Evolutionary conservation across 345 rosid species (phyloP), one percentile per base, ranked within the genome.

Genomic region (Microthlaspi erraticum): DNA sequence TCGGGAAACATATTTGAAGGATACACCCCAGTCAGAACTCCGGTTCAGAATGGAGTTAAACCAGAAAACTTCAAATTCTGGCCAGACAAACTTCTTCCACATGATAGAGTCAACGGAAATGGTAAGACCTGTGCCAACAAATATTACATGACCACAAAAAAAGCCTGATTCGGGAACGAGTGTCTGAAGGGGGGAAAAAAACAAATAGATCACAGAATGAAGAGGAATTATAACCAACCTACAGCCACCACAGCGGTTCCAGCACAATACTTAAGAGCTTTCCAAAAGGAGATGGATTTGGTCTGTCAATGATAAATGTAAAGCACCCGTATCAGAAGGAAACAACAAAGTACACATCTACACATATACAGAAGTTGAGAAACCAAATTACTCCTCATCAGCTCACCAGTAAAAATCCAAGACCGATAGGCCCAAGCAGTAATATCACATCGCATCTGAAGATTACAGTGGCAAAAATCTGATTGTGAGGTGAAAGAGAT

Each of bases 1-100:
- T 3, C 7, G 41, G 23, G 49, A 70, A 46, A 29, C 50, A 51
- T 33, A 45, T 18, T 18, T 31, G 72, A 50, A 86, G 99, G 99
- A 91, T 94, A 94, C 98, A 69, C 99, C 99, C 99, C 99, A 94
- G 70, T 91, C 93, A 53, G 96, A 88, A 75, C 99, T 94, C 64
- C 96, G 90, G 80, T 94, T 88, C 60, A 89, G 83, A 78, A 94
- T 80, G 77, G 99, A 91, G 81, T 91, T 94, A 83, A 94, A 94
- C 98, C 96, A 94, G 19, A 91, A 80, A 79, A 94, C 98, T 88
- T 91, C 89, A 75, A 94, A 89, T 77, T 94, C 97, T 62, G 98
- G 98, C 97, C 97, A 94, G 62, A 82, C 56, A 55, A 84, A 70
- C 76, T 66, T 85, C 86, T 83, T 88, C 97, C 99, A 94, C 93